phyloP scores from a whole-genome alignment of 805 yeast genomes.

The Wickerhamiella nectarea region DNA sequence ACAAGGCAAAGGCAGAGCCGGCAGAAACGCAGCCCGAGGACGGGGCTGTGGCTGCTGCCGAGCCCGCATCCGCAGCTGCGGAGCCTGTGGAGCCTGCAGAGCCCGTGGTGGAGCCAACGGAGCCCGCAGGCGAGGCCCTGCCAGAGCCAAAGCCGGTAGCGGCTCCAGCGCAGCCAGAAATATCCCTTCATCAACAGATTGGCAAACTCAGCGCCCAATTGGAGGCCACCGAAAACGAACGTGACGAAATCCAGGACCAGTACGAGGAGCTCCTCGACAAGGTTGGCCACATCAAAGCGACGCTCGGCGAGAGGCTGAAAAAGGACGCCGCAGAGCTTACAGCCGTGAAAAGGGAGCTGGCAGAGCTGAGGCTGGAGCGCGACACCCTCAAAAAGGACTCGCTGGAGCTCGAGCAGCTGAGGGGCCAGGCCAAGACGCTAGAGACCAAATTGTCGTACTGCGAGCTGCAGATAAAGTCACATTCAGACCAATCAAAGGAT shows the following conservation, averaged over 20 bases:
- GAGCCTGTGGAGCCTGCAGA: background rate
- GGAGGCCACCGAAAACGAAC: constrained; percentile 37
- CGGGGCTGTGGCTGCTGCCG: no score
- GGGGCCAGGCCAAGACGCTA: constrained; percentile 26
- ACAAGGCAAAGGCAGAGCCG: no score
- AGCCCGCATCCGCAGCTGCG: background rate
- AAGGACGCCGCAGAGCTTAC: constrained; percentile 26
- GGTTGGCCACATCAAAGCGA: constrained; percentile 26
- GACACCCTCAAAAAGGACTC: no score
- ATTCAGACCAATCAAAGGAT: constrained; percentile 12
- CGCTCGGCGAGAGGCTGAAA: constrained; percentile 34
- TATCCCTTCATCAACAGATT: constrained; percentile 4
- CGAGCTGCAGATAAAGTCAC: constrained; percentile 26
- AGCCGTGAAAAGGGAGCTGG: constrained; percentile 27
- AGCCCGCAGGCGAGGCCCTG: background rate
- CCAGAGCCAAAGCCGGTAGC: background rate
- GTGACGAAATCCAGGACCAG: constrained; percentile 31
- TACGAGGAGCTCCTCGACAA: constrained; percentile 28
- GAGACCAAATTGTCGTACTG: constrained; percentile 27
- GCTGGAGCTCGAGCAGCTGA: constrained; percentile 15
- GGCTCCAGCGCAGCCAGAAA: background rate
- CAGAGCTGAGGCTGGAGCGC: no score
- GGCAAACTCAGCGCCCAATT: constrained; percentile 22
- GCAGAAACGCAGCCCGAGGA: no score
- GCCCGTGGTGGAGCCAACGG: background rate